Base-by-base conservation (phyloP, 768 basidiomycete genomes). In the Kwoniella bestiolae region DNA sequence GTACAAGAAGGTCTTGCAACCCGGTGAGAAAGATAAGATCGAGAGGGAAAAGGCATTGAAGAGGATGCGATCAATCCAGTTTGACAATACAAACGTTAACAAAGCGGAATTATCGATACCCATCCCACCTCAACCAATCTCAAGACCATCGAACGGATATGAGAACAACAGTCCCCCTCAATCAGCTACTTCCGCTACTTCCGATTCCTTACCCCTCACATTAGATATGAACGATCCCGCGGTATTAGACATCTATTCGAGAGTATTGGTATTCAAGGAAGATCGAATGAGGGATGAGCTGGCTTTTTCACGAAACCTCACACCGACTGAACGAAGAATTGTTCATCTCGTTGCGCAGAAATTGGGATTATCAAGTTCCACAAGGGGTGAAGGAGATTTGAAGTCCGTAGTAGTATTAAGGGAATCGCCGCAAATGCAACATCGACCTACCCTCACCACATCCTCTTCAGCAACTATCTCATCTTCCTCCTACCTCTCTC, bases 1-100 rank as follows among this genome's bases (percentile, higher is more conserved):
- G 82, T 98, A 98, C 85, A 99, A 99, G 85, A 97, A 97, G 82
- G 95, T 97, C 7, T 84, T 99, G n/a, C 94, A 97, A 81, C 94
- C 94, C 3, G 94, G 95, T 53, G 96, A 99, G 83, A 99, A 99
- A 83, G 96, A 99, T 78, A 88, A 92, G 63, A 99, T 98, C 77
- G 96, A 99, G 82, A 85, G 95, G 63, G 95, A 98, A 84, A 99
- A 99, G 85, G 96, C 96, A 2, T 88, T 99, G 68, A 90, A 94
- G 69, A 87, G 96, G 67, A 99, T 99, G 94, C 89, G 92, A 71
- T 94, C 91, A 50, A 95, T 96, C 87, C 94, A 97, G 79, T 82
- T 96, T 31, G 91, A 72, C 55, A 55, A 41, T 41, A 41, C 12
- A 11, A 41, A 41, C 8, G 18, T 41, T 18, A 41, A 41, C 8